These are phyloP conservation scores for Xylaria multiplex DNA, from an alignment of 2,329 filamentous ascomycete species.

Conservation along the genomic window DNA sequence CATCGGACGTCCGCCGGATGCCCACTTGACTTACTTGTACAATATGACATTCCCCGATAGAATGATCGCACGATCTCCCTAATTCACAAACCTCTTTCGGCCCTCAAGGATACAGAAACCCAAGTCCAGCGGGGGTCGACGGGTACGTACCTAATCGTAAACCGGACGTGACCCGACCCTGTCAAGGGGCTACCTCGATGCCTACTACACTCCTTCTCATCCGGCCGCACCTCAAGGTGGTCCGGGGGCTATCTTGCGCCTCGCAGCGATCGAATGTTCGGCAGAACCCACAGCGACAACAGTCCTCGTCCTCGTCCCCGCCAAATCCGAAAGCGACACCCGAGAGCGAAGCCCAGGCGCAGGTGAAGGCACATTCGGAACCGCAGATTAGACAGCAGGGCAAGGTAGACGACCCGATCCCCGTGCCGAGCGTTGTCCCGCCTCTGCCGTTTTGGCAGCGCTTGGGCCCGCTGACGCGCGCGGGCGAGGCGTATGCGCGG, in stretches of 20 bases:
- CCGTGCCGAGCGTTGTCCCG: constrained; percentile 53
- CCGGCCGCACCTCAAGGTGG: constrained; percentile 35
- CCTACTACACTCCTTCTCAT: constrained; percentile 30
- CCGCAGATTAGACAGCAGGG: not conserved
- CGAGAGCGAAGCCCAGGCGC: constrained; percentile 15
- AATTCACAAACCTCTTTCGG: not conserved
- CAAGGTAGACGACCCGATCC: constrained; percentile 50
- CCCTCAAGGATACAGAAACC: constrained; percentile 3
- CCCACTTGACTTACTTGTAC: not conserved
- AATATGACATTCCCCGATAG: constrained; percentile 8
- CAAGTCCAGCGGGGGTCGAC: not conserved
- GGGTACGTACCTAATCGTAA: not conserved
- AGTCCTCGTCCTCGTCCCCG: constrained; percentile 34
- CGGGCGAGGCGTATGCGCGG: constrained; percentile 70
- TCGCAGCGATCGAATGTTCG: constrained; percentile 31
- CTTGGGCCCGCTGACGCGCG: constrained; percentile 65
- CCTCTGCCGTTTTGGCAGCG: constrained; percentile 64
- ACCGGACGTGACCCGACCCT: not conserved
- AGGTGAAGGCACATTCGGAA: constrained; percentile 16
- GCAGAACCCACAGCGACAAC: constrained; percentile 36
- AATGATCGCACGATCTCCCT: not conserved
- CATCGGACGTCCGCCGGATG: not conserved
- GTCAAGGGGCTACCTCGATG: constrained; percentile 19
- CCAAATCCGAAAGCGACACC: not conserved
- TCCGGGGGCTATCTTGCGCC: constrained; percentile 28